Base-by-base conservation (phyloP, 2,329 filamentous ascomycete species). In the Sarocladiaceae sp. region DNA sequence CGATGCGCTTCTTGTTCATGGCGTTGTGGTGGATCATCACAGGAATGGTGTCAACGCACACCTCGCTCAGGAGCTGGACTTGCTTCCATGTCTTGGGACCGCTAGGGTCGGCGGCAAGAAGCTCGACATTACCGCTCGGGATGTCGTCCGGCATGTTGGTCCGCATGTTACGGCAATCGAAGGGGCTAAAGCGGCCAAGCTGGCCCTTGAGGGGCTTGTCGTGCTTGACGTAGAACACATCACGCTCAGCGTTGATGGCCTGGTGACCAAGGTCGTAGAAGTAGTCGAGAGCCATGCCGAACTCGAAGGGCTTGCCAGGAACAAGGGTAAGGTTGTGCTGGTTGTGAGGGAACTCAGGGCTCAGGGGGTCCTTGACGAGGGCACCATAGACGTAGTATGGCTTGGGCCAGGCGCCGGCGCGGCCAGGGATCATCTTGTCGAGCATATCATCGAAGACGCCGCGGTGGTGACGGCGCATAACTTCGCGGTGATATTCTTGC, bases 171-270 rank as follows among this genome's bases (percentile, higher is more conserved):
- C 48, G 47, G 48, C 57, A 55, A 35, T 58, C 53, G 18, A 51
- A 53, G 7, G 51, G 50, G 21, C 47, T 48, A 26, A 33, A 46
- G 24, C 44, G 12, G n/a, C 55, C 51, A 33, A 58, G 21, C 33
- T 59, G 54, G 4, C 49, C 34, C 13, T 44, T 20, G 5, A 59
- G 41, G 3, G 53, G 44, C n/a, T 35, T 16, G 41, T 47, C 45
- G 42, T 88, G 50, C 1, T 48, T 52, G 39, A 56, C 50, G 44
- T 54, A 59, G 11, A 51, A 51, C n/a, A 47, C 33, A 39, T 58
- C 57, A 29, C 42, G 45, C 11, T 51, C 45, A 9, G 52, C 50
- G 37, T 58, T 55, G 31, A 50, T 48, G 0, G 53, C 55, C 45
- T 59, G 53, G 40, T 55, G 53, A 12, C 50, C 52, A 1, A 60